Conservation (phyloP, 345 rosid species). For the Brassica cretica region DNA sequence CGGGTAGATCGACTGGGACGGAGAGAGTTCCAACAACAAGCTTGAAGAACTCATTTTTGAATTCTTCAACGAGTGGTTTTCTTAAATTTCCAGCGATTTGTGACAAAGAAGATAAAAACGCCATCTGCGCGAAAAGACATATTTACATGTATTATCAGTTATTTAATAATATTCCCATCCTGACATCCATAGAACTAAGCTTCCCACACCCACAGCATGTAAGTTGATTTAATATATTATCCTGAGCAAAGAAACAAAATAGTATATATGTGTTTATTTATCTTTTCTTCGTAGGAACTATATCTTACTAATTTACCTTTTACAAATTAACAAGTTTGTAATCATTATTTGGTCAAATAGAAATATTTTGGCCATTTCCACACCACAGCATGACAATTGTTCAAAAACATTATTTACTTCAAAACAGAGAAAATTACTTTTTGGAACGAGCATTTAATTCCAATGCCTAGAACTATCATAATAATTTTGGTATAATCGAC, state of each 20-base stretch:
- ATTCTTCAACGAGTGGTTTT: constrained; percentile 37
- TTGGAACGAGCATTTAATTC: not conserved
- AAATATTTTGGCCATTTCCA: not conserved
- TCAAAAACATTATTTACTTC: not conserved
- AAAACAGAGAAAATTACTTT: not conserved
- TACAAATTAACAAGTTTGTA: not conserved
- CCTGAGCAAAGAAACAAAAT: not conserved
- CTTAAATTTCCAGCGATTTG: constrained; percentile 56
- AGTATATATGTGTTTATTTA: not conserved
- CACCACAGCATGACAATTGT: not conserved
- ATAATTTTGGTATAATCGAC: not conserved
- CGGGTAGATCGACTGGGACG: constrained; percentile 73
- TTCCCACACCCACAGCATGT: not conserved
- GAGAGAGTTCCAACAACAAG: constrained; percentile 77
- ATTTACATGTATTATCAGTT: not conserved
- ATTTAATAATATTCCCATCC: not conserved
- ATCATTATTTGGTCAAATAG: not conserved
- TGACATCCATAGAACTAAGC: constrained; percentile 1
- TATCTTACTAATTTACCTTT: not conserved
- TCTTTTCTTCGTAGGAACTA: not conserved
- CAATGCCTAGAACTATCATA: not conserved
- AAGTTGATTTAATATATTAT: not conserved
- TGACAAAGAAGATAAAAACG: constrained; percentile 56
- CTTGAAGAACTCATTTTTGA: constrained; percentile 66
- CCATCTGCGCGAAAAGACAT: constrained; percentile 52